Conservation (phyloP, 106 monocot genomes). For the Alisma plantagoaquatica region DNA sequence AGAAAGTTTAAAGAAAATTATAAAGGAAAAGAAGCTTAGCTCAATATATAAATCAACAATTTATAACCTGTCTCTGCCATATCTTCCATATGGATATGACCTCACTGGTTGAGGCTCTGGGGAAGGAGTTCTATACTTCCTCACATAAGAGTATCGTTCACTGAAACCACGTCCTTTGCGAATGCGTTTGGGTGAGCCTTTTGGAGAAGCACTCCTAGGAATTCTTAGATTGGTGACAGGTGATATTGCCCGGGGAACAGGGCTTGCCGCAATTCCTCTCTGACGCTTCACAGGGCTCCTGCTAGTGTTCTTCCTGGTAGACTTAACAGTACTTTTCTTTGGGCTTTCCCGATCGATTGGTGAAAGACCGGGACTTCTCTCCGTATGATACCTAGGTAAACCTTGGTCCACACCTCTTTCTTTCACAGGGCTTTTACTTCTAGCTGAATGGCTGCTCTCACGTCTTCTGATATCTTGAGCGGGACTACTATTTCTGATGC, state of each 20-base stretch:
- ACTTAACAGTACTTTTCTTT: slow-evolving; percentile 27
- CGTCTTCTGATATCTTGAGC: no score
- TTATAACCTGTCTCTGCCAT: slow-evolving; percentile 66
- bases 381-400: no score
- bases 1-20: background rate
- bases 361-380: no score
- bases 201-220: slow-evolving; percentile 83
- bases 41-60: no score
- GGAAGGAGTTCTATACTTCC: slow-evolving; percentile 80
- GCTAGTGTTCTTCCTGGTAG: slow-evolving; percentile 20
- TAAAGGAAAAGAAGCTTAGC: background rate
- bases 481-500: slow-evolving; percentile 15
- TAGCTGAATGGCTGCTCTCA: slow-evolving; percentile 26
- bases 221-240: slow-evolving; percentile 24
- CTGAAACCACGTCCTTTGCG: slow-evolving; percentile 88
- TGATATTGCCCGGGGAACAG: slow-evolving; percentile 25
- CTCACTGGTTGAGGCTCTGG: slow-evolving; percentile 74
- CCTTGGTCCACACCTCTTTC: no score
- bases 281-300: slow-evolving; percentile 31
- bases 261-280: slow-evolving; percentile 31
- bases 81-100: slow-evolving; percentile 54
- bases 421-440: slow-evolving; percentile 29
- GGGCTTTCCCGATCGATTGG: slow-evolving; percentile 14
- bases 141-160: slow-evolving; percentile 68
- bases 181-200: slow-evolving; percentile 71